Conservation (phyloP, 306 rosid genomes). For the Acacia acuminata region DNA sequence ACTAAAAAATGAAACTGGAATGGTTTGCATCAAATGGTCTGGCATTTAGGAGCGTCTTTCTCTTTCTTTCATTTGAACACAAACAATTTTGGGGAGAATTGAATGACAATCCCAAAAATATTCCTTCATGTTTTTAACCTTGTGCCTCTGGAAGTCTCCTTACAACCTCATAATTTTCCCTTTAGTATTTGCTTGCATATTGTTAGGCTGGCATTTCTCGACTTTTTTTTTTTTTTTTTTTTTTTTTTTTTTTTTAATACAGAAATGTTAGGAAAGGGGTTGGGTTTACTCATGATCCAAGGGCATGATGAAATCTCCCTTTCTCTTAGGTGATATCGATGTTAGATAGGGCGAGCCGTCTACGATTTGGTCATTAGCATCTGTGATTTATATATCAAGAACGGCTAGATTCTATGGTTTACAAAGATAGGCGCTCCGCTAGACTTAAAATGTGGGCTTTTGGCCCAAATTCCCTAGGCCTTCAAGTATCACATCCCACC, state of each 20-base stretch:
- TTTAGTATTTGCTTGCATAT: neutral
- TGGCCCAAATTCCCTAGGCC: neutral
- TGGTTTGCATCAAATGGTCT: neutral
- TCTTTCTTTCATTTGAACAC: neutral
- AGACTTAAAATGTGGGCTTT: neutral
- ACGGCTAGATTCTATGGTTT: slow-evolving; percentile 21
- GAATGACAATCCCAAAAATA: neutral
- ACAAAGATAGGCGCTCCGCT: slow-evolving; percentile 55
- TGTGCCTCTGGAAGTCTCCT: neutral
- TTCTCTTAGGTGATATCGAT: too few species aligned
- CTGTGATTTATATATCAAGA: slow-evolving; percentile 19
- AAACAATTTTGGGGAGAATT: neutral
- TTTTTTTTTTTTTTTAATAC: too few species aligned
- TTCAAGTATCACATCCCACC: neutral
- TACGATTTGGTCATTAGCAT: neutral
- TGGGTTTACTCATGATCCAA: too few species aligned
- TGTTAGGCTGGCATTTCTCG: neutral
- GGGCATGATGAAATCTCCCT: too few species aligned
- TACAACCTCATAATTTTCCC: neutral
- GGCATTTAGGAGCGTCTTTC: neutral
- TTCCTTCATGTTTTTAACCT: neutral
- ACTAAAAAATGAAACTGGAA: too few species aligned
- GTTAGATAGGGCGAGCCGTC: too few species aligned
- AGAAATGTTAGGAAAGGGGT: too few species aligned
- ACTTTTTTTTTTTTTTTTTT: neutral